phyloP scores from a whole-genome alignment of 495 filamentous ascomycete genomes.

The Staphylotrichum tortipilum region DNA sequence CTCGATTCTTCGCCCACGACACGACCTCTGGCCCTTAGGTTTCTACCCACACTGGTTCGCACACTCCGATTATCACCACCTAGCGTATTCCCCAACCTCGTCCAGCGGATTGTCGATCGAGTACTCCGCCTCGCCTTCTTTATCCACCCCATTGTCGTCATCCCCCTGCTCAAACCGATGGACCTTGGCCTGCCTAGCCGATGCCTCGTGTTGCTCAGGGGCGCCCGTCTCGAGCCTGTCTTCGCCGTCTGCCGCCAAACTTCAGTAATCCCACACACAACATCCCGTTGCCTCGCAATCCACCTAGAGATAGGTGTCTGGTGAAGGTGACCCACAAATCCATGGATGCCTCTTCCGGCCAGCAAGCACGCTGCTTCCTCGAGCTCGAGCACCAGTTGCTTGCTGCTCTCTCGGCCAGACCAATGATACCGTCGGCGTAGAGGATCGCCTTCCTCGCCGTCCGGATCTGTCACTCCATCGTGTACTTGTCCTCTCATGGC shows the following conservation, averaged over 20 bases:
- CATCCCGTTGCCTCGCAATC: too few relatives aligned
- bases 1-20: too few relatives aligned
- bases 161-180: not conserved
- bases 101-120: not conserved
- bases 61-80: not conserved
- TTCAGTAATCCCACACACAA: too few relatives aligned
- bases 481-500: not conserved
- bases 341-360: conserved; percentile 9
- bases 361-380: conserved; percentile 11
- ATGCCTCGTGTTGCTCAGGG: too few relatives aligned
- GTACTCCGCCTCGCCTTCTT: not conserved
- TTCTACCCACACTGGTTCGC: too few relatives aligned
- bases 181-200: too few relatives aligned
- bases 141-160: not conserved
- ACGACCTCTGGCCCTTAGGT: too few relatives aligned
- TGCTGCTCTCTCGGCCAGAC: conserved; percentile 9
- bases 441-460: conserved; percentile 13
- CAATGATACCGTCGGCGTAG: conserved; percentile 12
- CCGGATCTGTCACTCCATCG: conserved; percentile 11
- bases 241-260: not conserved
- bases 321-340: conserved; percentile 15
- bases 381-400: conserved; percentile 14
- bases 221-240: not conserved
- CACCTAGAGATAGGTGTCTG: too few relatives aligned
- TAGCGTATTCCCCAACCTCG: not conserved